A percentile compares a stretch with the other conserved stretches of the same genome.
These are phyloP conservation scores for Capsicum pubescens DNA, from an alignment of 257 asterid species.

Conservation along the genomic window DNA sequence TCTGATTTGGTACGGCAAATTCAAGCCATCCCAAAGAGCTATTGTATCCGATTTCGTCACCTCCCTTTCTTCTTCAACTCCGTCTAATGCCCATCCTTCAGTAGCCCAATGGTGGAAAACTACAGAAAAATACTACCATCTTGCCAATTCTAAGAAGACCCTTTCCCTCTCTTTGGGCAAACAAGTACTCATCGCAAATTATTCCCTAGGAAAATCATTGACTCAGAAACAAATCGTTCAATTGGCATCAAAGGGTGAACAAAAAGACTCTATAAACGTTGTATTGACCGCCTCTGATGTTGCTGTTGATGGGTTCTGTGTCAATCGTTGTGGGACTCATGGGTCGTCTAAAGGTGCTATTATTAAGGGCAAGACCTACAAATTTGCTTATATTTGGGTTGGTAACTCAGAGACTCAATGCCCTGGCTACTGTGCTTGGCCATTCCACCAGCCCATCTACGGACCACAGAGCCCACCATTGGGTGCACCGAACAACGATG, in stretches of 20 bases:
- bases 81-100: conserved; percentile 48
- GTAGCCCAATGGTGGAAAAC: conserved; percentile 78
- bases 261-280: conserved; percentile 54
- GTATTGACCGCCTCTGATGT: conserved; percentile 65
- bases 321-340: conserved; percentile 68
- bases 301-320: conserved; percentile 64
- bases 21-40: conserved; percentile 68
- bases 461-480: conserved; percentile 78
- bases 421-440: conserved; percentile 77
- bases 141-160: conserved; percentile 51
- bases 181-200: conserved; percentile 47
- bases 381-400: conserved; percentile 76
- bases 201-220: conserved; percentile 62
- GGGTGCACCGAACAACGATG: conserved; percentile 71
- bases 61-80: conserved; percentile 45
- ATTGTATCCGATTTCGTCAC: conserved; percentile 67
- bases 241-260: conserved; percentile 64
- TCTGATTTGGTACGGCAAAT: conserved; percentile 72
- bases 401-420: conserved; percentile 67
- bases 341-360: conserved; percentile 44
- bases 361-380: conserved; percentile 43
- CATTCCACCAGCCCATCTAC: conserved; percentile 76
- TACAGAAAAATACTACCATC: conserved; percentile 64
- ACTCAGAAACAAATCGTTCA: conserved; percentile 52
- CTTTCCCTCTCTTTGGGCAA: conserved; percentile 49